A percentile compares a stretch with the other conserved stretches of the same genome.
These are phyloP conservation scores for Trichomonas gallinae DNA, from an alignment of 208 protist species.

Conservation along the genomic window DNA sequence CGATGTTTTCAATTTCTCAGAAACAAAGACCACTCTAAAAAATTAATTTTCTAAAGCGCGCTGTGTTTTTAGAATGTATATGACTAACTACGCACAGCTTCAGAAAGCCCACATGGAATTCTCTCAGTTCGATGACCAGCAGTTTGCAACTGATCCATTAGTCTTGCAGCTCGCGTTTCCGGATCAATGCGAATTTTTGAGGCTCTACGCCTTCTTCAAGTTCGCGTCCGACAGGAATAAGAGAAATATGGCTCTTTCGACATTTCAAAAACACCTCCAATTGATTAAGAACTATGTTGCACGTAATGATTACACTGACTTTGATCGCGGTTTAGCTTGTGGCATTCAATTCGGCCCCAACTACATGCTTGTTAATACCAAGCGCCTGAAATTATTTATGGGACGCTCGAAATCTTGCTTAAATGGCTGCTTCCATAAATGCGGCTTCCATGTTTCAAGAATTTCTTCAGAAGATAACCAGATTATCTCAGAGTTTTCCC, in stretches of 20 bases:
- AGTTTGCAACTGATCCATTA: neutral
- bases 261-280: neutral
- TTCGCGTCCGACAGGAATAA: neutral
- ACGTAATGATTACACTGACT: neutral
- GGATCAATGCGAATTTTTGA: neutral
- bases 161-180: neutral
- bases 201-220: neutral
- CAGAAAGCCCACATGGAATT: neutral
- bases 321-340: neutral
- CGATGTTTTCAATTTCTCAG: neutral
- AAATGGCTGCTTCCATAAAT: slow-evolving; percentile 3
- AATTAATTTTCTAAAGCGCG: no score
- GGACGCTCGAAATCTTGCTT: neutral
- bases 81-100: neutral
- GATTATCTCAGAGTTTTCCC: neutral
- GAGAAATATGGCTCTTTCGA: neutral
- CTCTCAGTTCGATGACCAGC: neutral
- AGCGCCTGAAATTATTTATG: neutral
- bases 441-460: neutral
- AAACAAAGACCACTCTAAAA: neutral
- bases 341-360: neutral
- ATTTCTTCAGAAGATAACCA: neutral
- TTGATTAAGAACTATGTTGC: neutral
- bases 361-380: neutral
- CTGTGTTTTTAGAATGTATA: neutral